These are phyloP conservation scores for Calonectria naviculata DNA, from an alignment of 2,329 filamentous ascomycete species.

Conservation along the genomic window DNA sequence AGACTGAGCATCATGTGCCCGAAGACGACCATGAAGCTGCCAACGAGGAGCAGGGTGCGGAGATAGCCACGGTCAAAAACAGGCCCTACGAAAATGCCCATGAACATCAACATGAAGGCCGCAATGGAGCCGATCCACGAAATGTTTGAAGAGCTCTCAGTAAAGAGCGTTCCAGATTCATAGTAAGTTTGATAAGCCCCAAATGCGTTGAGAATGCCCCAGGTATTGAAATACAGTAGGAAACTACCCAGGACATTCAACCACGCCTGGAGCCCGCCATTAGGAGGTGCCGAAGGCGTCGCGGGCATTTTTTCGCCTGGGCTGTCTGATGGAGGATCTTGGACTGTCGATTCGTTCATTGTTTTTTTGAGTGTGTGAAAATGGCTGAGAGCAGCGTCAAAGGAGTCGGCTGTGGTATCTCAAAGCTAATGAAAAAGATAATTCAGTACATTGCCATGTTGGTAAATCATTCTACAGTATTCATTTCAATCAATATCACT, in stretches of 20 bases:
- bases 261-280: background rate
- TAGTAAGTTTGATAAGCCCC: background rate
- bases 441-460: too few species aligned
- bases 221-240: background rate
- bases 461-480: too few species aligned
- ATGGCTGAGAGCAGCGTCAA: too few species aligned
- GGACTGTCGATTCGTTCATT: background rate
- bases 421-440: background rate
- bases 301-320: background rate
- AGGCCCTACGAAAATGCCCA: slow-evolving; percentile 50
- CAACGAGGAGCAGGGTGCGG: slow-evolving; percentile 50
- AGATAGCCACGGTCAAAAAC: slow-evolving; percentile 61
- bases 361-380: background rate
- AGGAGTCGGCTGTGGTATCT: too few species aligned
- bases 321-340: background rate
- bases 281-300: background rate
- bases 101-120: slow-evolving; percentile 53
- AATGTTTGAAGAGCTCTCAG: slow-evolving; percentile 43
- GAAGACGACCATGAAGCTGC: slow-evolving; percentile 55
- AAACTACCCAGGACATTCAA: background rate
- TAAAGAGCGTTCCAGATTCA: background rate
- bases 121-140: slow-evolving; percentile 59
- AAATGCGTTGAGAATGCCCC: background rate
- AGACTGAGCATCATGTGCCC: slow-evolving; percentile 57
- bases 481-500: background rate